A percentile compares a stretch with the other conserved stretches of the same genome.
phyloP scores from a whole-genome alignment of 2,329 filamentous ascomycete species.

The Zymoseptoria passerinii region DNA sequence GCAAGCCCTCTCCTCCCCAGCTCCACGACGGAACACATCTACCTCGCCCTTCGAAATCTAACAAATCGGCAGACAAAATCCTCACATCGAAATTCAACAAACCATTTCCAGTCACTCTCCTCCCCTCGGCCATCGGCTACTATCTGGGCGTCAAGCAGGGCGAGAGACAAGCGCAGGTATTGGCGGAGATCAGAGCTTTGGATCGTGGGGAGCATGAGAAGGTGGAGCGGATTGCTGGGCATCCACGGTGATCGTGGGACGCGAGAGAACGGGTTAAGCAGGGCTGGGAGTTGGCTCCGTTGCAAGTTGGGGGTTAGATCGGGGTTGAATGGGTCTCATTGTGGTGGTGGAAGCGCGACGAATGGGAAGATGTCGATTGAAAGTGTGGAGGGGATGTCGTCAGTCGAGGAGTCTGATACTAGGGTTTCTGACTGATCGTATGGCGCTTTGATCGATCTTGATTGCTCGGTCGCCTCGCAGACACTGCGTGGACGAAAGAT shows the following conservation, averaged over 20 bases:
- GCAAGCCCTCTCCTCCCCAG: conserved; percentile 1
- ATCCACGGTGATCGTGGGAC: conserved; percentile 8
- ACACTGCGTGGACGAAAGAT: too few relatives aligned
- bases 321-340: background rate
- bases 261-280: background rate
- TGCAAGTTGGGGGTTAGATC: background rate
- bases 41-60: too few relatives aligned
- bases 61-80: conserved; percentile 17
- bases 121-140: conserved; percentile 27
- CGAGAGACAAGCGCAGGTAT: conserved; percentile 23
- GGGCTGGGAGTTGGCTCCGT: background rate
- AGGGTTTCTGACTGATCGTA: too few relatives aligned
- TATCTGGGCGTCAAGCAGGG: conserved; percentile 26
- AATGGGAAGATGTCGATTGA: too few relatives aligned
- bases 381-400: too few relatives aligned
- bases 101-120: conserved; percentile 26
- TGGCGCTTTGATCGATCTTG: too few relatives aligned
- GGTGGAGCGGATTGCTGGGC: conserved; percentile 17
- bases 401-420: too few relatives aligned
- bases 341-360: background rate
- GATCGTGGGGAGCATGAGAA: conserved; percentile 16
- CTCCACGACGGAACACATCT: background rate
- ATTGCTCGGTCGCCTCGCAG: too few relatives aligned
- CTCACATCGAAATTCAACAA: conserved; percentile 28
- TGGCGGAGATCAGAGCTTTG: conserved; percentile 23